These are phyloP conservation scores for Pterula multifida DNA, from an alignment of 1,284 basidiomycete genomes.

Conservation along the genomic window DNA sequence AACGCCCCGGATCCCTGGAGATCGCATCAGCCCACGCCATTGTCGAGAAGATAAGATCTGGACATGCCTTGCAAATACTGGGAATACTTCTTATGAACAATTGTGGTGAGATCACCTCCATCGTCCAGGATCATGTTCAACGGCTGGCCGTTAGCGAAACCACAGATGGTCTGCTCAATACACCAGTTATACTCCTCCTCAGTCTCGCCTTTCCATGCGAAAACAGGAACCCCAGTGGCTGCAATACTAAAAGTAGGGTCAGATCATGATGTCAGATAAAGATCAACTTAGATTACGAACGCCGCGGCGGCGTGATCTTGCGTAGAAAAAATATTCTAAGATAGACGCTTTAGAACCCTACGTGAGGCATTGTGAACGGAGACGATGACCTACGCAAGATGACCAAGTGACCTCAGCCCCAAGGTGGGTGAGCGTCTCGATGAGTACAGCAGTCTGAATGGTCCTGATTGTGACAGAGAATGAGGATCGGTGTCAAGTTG, in stretches of 20 bases:
- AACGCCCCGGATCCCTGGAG: slow-evolving; percentile 74
- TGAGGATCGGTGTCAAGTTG: neutral
- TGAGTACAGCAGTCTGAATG: slow-evolving; percentile 93
- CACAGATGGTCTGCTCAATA: slow-evolving; percentile 89
- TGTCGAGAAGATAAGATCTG: neutral
- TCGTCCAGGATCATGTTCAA: slow-evolving; percentile 99
- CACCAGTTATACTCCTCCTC: slow-evolving; percentile 99
- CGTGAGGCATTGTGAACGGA: slow-evolving; percentile 6
- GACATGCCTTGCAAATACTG: slow-evolving; percentile 66
- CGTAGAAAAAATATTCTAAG: slow-evolving; percentile 97
- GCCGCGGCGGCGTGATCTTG: slow-evolving; percentile 98
- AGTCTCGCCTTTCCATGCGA: slow-evolving; percentile 99
- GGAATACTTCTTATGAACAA: slow-evolving; percentile 95
- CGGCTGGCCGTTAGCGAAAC: slow-evolving; percentile 68
- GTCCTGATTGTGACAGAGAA: slow-evolving; percentile 45
- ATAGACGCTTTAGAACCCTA: slow-evolving; percentile 8
- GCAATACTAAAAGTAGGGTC: slow-evolving; percentile 54
- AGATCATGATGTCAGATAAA: slow-evolving; percentile 4
- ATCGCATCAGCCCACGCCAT: slow-evolving; percentile 7
- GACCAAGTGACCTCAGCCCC: slow-evolving; percentile 99
- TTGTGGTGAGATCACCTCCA: slow-evolving; percentile 91
- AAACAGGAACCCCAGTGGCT: slow-evolving; percentile 96
- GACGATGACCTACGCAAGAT: slow-evolving; percentile 63
- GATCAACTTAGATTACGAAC: slow-evolving; percentile 29
- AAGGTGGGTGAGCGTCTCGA: slow-evolving; percentile 89